A percentile compares a stretch with the other conserved stretches of the same genome.
Conservation (phyloP, 1,284 basidiomycete species). For the Boletus mariae region DNA sequence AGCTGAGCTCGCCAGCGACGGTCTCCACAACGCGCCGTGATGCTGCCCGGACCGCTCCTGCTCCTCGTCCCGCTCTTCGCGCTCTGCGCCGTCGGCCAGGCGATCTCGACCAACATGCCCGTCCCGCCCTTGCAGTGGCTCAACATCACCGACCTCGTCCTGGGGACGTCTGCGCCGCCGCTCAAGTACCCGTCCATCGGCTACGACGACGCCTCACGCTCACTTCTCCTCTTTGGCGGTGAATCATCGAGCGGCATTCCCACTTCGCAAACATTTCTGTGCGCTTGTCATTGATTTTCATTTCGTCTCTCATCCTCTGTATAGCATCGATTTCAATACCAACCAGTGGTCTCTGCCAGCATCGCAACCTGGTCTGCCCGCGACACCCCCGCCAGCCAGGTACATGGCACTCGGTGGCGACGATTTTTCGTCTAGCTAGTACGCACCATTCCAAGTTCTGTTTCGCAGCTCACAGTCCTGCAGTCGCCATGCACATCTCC, state of each 20-base stretch:
- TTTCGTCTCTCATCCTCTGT: conserved; percentile 5
- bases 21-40: background rate
- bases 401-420: conserved; percentile 57
- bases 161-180: conserved; percentile 55
- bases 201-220: conserved; percentile 52
- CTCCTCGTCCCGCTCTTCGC: conserved; percentile 3
- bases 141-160: conserved; percentile 55
- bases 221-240: conserved; percentile 71
- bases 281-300: conserved; percentile 3
- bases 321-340: conserved; percentile 44
- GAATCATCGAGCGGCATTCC: conserved; percentile 61
- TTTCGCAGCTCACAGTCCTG: conserved; percentile 8
- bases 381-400: conserved; percentile 53
- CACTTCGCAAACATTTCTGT: conserved; percentile 67
- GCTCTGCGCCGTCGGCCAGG: conserved; percentile 9
- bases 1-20: conserved; percentile 1
- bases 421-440: conserved; percentile 79
- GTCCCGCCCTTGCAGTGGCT: conserved; percentile 68
- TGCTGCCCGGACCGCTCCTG: background rate
- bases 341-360: conserved; percentile 58
- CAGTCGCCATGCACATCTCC: conserved; percentile 65
- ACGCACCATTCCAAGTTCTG: conserved; percentile 29
- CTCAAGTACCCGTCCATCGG: conserved; percentile 71
- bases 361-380: conserved; percentile 44
- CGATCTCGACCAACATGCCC: conserved; percentile 37